These are phyloP conservation scores for Ophidiomyces ophidiicola DNA, from an alignment of 2,329 filamentous ascomycete species.

Conservation along the genomic window DNA sequence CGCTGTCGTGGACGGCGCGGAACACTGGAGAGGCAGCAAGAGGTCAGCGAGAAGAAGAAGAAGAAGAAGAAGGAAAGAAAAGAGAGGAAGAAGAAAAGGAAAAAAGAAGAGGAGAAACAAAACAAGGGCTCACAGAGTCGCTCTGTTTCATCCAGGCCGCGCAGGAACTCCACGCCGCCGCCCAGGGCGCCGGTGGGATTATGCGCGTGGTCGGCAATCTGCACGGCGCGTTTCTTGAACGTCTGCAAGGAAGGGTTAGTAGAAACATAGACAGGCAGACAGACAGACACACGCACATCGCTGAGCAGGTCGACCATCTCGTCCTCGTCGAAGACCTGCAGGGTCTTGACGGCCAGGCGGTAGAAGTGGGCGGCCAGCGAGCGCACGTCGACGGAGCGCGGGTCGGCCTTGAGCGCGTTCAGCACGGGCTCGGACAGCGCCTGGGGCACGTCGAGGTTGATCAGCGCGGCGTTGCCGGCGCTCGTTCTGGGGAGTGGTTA, in stretches of 20 bases:
- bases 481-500: conserved; percentile 4
- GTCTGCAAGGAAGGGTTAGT: conserved; percentile 39
- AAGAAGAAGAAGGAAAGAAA: background rate
- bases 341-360: conserved; percentile 66
- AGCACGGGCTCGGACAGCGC: conserved; percentile 68
- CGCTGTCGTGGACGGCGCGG: conserved; percentile 59
- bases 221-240: conserved; percentile 67
- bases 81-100: background rate
- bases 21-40: conserved; percentile 42
- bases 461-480: conserved; percentile 33
- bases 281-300: conserved; percentile 26
- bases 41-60: background rate
- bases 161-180: conserved; percentile 65
- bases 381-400: conserved; percentile 70
- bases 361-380: conserved; percentile 82
- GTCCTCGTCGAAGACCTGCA: conserved; percentile 86
- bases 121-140: conserved; percentile 42
- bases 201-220: conserved; percentile 78
- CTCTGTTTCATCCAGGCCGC: conserved; percentile 83
- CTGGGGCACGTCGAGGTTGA: conserved; percentile 69
- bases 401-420: conserved; percentile 82
- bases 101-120: background rate
- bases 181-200: conserved; percentile 62
- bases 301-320: conserved; percentile 60
- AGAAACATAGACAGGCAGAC: background rate